A percentile compares a stretch with the other conserved stretches of the same genome.
phyloP scores from a whole-genome alignment of 2,329 filamentous ascomycete species.

The Fusarium fujikuroi region DNA sequence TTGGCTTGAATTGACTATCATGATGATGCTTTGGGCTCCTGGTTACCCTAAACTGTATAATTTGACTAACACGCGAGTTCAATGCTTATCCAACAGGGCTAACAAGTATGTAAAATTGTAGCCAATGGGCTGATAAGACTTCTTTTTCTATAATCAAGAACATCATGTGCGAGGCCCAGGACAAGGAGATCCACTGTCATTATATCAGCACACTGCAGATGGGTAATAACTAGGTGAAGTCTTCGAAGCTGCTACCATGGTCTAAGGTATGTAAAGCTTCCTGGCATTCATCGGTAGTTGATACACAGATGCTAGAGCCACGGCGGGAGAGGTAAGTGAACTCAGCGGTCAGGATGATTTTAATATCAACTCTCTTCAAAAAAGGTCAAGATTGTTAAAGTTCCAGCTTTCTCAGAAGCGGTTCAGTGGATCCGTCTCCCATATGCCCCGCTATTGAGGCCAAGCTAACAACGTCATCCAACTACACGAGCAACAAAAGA shows the following conservation, averaged over 20 bases:
- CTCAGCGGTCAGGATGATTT: not conserved
- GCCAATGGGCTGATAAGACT: not conserved
- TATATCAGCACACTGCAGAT: not conserved
- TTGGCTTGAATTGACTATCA: not conserved
- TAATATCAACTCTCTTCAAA: not conserved
- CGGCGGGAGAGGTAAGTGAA: too few relatives aligned
- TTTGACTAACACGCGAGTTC: not conserved
- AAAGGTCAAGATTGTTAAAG: not conserved
- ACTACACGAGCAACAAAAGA: constrained; percentile 11
- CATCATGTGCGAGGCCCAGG: not conserved
- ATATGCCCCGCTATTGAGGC: constrained; percentile 31
- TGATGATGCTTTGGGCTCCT: not conserved
- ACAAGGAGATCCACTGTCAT: not conserved
- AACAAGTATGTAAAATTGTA: not conserved
- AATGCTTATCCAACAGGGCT: not conserved
- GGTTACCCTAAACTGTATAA: not conserved
- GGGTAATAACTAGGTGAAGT: not conserved
- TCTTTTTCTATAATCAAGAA: not conserved
- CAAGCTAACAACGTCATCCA: constrained; percentile 30
- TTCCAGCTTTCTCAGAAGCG: not conserved
- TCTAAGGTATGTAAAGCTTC: not conserved
- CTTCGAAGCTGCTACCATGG: too few relatives aligned
- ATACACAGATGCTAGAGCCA: not conserved
- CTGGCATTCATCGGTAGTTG: not conserved
- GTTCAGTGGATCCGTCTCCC: constrained; percentile 16